Conservation (phyloP, 129 eudicot species). For the Artemisia annua region DNA sequence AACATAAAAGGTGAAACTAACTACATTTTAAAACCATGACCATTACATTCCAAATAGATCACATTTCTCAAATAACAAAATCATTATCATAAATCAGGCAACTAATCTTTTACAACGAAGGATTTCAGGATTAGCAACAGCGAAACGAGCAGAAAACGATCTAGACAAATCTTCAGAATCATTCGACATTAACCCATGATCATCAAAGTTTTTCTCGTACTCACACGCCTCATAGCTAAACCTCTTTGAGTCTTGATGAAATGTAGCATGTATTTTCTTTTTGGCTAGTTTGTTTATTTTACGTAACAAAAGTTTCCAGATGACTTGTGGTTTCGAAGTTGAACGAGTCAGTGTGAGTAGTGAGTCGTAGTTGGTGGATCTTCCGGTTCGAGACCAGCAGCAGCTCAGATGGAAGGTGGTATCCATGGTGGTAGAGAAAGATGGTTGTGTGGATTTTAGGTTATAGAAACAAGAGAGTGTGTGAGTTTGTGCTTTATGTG, state of each 20-base stretch:
- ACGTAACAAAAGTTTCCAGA: slow-evolving; percentile 53
- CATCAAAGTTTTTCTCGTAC: slow-evolving; percentile 80
- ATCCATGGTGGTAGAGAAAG: slow-evolving; percentile 36
- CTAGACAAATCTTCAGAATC: slow-evolving; percentile 55
- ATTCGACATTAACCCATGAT: slow-evolving; percentile 46
- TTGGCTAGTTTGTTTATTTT: slow-evolving; percentile 46
- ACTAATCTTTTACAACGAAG: slow-evolving; percentile 24
- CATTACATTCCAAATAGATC: slow-evolving; percentile 24
- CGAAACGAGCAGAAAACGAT: slow-evolving; percentile 82
- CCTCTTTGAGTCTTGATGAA: slow-evolving; percentile 45
- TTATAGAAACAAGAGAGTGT: not conserved
- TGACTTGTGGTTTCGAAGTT: slow-evolving; percentile 34
- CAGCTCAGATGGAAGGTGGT: slow-evolving; percentile 27
- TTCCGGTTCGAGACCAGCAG: slow-evolving; percentile 39
- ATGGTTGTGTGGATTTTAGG: not conserved
- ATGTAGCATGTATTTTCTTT: slow-evolving; percentile 29
- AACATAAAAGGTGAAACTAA: too few species aligned
- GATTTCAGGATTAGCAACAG: slow-evolving; percentile 45
- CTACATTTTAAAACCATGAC: slow-evolving; percentile 5
- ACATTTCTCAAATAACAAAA: too few species aligned
- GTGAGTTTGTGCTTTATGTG: slow-evolving; percentile 5
- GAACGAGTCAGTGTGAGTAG: slow-evolving; percentile 25
- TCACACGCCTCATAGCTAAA: slow-evolving; percentile 63
- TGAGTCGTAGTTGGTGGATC: slow-evolving; percentile 38
- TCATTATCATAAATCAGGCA: slow-evolving; percentile 11